These are phyloP conservation scores for Daldinia bambusicola DNA, from an alignment of 495 filamentous ascomycete genomes.

Conservation along the genomic window DNA sequence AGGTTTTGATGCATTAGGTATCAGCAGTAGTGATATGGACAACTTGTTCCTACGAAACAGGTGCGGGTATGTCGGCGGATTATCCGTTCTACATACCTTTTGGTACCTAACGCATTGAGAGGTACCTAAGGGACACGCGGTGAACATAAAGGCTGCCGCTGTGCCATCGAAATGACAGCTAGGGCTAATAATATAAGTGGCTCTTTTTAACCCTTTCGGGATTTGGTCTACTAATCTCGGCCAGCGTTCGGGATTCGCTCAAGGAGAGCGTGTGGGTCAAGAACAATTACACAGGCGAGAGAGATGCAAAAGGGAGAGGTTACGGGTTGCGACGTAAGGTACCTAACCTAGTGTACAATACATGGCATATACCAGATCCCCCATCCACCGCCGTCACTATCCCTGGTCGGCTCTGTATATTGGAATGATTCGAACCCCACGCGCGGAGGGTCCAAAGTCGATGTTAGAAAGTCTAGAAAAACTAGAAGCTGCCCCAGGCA, in stretches of 20 bases:
- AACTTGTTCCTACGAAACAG: conserved; percentile 18
- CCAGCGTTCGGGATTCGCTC: conserved; percentile 33
- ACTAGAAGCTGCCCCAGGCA: conserved; percentile 45
- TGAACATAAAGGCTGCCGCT: conserved; percentile 39
- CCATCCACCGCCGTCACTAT: conserved; percentile 31
- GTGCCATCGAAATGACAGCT: conserved; percentile 34
- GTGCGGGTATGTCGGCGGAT: conserved; percentile 31
- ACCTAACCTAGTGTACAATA: too few relatives aligned
- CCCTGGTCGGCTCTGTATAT: conserved; percentile 30
- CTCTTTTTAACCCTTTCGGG: conserved; percentile 21
- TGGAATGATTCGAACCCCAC: conserved; percentile 43
- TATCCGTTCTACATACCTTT: conserved; percentile 21
- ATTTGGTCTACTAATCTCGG: conserved; percentile 35
- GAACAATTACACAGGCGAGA: conserved; percentile 3
- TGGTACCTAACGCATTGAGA: conserved; percentile 3
- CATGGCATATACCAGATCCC: conserved; percentile 14
- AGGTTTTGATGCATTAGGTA: conserved; percentile 11
- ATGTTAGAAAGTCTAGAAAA: conserved; percentile 41
- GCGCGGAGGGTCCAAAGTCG: conserved; percentile 23
- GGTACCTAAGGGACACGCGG: conserved; percentile 5
- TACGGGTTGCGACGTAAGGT: conserved; percentile 13
- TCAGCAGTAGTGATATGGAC: conserved; percentile 13
- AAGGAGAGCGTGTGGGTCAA: neutral
- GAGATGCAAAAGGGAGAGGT: conserved; percentile 10
- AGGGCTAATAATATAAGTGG: conserved; percentile 42